phyloP scores from a whole-genome alignment of 495 filamentous ascomycete genomes.

The Pseudotulostoma volvatum region DNA sequence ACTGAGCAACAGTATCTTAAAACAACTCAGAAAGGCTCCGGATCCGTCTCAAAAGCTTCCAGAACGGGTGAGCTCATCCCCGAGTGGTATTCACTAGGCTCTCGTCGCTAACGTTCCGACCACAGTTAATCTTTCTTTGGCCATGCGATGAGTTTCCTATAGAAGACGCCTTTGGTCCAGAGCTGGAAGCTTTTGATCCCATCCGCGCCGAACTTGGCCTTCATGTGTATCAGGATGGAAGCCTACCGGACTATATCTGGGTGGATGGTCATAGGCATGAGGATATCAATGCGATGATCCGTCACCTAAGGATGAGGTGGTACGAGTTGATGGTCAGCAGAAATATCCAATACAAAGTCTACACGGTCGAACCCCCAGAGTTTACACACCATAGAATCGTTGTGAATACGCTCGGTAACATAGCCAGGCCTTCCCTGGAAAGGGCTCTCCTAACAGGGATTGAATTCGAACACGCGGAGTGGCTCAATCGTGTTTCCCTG shows the following conservation, averaged over 20 bases:
- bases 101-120: too few species aligned
- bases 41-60: slow-evolving; percentile 9
- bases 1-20: slow-evolving; percentile 8
- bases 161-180: slow-evolving; percentile 23
- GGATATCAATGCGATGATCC: slow-evolving; percentile 17
- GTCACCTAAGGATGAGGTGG: slow-evolving; percentile 19
- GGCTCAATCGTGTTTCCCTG: slow-evolving; percentile 5
- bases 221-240: slow-evolving; percentile 14
- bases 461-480: slow-evolving; percentile 5
- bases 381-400: slow-evolving; percentile 8
- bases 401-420: slow-evolving; percentile 5
- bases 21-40: slow-evolving; percentile 18
- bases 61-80: slow-evolving; percentile 12
- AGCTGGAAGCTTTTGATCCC: slow-evolving; percentile 30
- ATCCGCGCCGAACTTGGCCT: slow-evolving; percentile 24
- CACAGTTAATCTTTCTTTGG: slow-evolving; percentile 29
- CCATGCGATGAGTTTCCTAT: slow-evolving; percentile 22
- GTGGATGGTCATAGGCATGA: slow-evolving; percentile 10
- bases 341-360: slow-evolving; percentile 16
- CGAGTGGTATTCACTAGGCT: too few species aligned
- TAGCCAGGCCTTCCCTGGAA: slow-evolving; percentile 8
- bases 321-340: slow-evolving; percentile 18
- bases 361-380: slow-evolving; percentile 26
- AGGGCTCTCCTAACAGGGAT: slow-evolving; percentile 1
- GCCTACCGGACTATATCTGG: slow-evolving; percentile 16